Evolutionary conservation across 495 filamentous ascomycete species (phyloP).

Genomic region (Aspergillus homomorphus): DNA sequence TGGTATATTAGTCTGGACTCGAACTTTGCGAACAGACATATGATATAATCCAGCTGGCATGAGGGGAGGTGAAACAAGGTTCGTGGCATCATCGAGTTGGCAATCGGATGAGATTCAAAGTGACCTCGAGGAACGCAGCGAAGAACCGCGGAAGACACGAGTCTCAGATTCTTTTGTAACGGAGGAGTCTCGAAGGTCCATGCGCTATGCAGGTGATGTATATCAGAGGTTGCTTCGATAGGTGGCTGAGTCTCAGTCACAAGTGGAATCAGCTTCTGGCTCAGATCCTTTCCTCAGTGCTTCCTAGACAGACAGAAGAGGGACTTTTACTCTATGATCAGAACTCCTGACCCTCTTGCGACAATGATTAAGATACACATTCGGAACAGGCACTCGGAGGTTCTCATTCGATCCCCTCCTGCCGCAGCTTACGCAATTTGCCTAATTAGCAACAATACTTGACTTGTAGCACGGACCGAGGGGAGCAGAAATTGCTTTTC

Average conservation of each 20-base stretch:
- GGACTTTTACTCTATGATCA: neutral
- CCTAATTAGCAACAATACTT: neutral
- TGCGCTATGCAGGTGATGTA: conserved; percentile 5
- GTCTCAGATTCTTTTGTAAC: neutral
- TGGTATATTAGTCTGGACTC: neutral
- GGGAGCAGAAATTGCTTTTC: neutral
- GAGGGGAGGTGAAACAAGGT: conserved; percentile 18
- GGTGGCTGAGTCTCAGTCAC: neutral
- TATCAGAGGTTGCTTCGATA: neutral
- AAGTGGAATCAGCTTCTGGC: neutral
- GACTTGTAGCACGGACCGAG: neutral
- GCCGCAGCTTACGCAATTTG: conserved; percentile 2
- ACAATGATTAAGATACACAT: neutral
- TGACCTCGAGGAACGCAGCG: neutral
- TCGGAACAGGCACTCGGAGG: neutral
- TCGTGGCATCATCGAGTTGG: conserved; percentile 22
- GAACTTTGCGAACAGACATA: neutral
- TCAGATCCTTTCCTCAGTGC: no score
- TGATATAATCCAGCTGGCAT: neutral
- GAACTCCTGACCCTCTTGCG: neutral
- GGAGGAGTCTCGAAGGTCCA: conserved; percentile 7
- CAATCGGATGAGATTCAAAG: conserved; percentile 11
- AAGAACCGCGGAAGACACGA: conserved; percentile 1
- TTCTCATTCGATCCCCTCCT: neutral
- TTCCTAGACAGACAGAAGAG: neutral